These are phyloP conservation scores for Selaginella tamariscina DNA, from an alignment of 75 land plant genomes.

Conservation along the genomic window DNA sequence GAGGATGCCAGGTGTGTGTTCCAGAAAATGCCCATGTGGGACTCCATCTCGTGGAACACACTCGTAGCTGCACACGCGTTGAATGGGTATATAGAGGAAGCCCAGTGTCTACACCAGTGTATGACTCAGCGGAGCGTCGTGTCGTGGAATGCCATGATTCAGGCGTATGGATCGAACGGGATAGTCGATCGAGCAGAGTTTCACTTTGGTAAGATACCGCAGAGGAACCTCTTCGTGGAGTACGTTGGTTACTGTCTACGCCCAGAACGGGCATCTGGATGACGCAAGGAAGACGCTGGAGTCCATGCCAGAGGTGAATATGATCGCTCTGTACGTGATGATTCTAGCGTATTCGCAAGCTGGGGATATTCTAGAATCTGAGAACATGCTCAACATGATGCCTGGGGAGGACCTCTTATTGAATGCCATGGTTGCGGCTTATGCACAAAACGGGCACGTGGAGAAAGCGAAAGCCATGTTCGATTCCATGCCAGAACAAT, in stretches of 20 bases:
- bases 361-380: neutral
- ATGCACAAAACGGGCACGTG: neutral
- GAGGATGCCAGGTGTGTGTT: neutral
- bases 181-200: too few relatives aligned
- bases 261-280: neutral
- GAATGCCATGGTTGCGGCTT: constrained; percentile 10
- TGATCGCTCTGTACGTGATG: neutral
- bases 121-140: too few relatives aligned
- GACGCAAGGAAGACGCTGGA: neutral
- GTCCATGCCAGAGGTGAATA: neutral
- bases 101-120: too few relatives aligned
- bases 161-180: too few relatives aligned
- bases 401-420: neutral
- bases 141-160: too few relatives aligned
- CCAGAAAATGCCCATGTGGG: neutral
- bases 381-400: neutral
- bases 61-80: too few relatives aligned
- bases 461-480: neutral
- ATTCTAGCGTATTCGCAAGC: neutral
- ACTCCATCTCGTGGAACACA: too few relatives aligned
- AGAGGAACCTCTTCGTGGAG: neutral
- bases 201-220: too few relatives aligned
- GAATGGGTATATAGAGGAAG: too few relatives aligned
- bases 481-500: neutral
- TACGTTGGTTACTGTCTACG: neutral